Conservation (phyloP, 768 basidiomycete species). For the Agaricus subrufescens region DNA sequence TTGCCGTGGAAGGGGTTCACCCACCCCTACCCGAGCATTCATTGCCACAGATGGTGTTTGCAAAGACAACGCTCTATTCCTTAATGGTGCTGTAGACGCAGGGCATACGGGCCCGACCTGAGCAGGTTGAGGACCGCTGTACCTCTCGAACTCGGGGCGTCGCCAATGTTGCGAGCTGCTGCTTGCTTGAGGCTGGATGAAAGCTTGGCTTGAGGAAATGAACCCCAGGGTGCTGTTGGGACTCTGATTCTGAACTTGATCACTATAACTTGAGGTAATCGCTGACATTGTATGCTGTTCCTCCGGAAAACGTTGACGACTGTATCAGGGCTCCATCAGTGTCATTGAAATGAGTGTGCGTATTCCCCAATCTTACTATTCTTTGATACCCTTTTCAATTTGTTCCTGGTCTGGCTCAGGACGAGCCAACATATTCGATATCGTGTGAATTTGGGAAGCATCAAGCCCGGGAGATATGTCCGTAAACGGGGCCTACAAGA, state of each 20-base stretch:
- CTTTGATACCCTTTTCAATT: slow-evolving; percentile 33
- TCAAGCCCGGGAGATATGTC: slow-evolving; percentile 37
- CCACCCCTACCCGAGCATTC: not conserved
- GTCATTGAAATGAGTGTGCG: slow-evolving; percentile 3
- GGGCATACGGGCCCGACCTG: not conserved
- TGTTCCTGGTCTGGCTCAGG: slow-evolving; percentile 37
- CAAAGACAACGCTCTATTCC: not conserved
- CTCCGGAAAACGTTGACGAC: not conserved
- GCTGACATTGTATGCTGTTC: not conserved
- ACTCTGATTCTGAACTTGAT: not conserved
- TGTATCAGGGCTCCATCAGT: slow-evolving; percentile 6
- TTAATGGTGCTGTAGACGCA: not conserved
- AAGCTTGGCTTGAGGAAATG: slow-evolving; percentile 1
- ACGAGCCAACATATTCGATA: slow-evolving; percentile 52
- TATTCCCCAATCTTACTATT: slow-evolving; percentile 40
- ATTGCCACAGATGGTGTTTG: not conserved
- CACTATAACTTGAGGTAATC: not conserved
- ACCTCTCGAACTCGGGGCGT: not conserved
- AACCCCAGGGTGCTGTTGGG: not conserved
- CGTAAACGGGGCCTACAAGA: slow-evolving; percentile 37
- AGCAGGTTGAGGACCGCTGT: not conserved
- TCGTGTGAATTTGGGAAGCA: slow-evolving; percentile 36
- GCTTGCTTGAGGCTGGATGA: not conserved
- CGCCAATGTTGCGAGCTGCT: not conserved
- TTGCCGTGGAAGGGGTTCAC: not conserved